These are phyloP conservation scores for Cytospora piceicola DNA, from an alignment of 2,329 filamentous ascomycete species.

Conservation along the genomic window DNA sequence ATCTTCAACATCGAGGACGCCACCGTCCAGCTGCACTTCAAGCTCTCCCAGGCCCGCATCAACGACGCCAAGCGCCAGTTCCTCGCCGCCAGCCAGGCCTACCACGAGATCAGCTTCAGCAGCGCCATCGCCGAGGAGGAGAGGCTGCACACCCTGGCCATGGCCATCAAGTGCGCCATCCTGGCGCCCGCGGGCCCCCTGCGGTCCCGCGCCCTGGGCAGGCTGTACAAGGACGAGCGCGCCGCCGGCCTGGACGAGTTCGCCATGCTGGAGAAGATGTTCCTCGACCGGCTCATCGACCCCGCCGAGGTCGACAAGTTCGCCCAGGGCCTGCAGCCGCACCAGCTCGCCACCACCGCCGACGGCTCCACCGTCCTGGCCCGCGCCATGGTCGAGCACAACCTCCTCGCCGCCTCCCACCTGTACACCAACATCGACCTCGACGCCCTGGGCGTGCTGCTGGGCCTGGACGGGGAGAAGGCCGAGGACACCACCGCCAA, in stretches of 20 bases:
- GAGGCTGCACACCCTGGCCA: constrained; percentile 79
- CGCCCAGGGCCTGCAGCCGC: constrained; percentile 75
- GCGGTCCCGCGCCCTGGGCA: constrained; percentile 77
- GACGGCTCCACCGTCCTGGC: constrained; percentile 93
- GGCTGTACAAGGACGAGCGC: constrained; percentile 92
- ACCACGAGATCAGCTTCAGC: constrained; percentile 84
- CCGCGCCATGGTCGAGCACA: constrained; percentile 94
- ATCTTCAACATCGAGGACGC: constrained; percentile 78
- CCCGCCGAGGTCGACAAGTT: constrained; percentile 86
- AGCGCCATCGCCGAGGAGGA: constrained; percentile 82
- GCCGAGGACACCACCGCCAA: constrained; percentile 89
- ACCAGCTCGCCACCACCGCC: constrained; percentile 86
- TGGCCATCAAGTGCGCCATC: constrained; percentile 89
- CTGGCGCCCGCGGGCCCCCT: constrained; percentile 88
- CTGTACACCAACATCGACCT: constrained; percentile 79
- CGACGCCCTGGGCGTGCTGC: constrained; percentile 73
- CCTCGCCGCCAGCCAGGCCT: constrained; percentile 82
- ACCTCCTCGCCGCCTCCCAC: constrained; percentile 81
- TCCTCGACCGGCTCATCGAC: constrained; percentile 81
- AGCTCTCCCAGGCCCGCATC: constrained; percentile 90
- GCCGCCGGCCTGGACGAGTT: constrained; percentile 76
- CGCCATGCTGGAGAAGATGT: constrained; percentile 95
- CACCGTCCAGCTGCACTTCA: constrained; percentile 80
- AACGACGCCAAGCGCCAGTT: constrained; percentile 89
- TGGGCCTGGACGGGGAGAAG: constrained; percentile 78